phyloP scores from a whole-genome alignment of 2,329 filamentous ascomycete species.

The Sarocladium brachiariae region DNA sequence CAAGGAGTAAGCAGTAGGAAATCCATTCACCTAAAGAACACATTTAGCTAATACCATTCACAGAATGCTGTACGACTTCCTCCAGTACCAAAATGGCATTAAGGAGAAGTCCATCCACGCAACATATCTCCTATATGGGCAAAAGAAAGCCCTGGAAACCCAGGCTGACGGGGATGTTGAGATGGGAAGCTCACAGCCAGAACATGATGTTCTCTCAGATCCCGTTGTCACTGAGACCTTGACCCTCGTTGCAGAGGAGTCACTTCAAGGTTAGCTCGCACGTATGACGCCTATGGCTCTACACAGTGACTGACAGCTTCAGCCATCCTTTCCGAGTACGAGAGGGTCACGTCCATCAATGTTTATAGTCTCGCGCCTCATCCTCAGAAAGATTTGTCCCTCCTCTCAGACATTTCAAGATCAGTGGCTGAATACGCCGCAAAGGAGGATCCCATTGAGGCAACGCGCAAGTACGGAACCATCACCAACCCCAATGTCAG shows the following conservation, averaged over 20 bases:
- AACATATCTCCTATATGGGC: slow-evolving; percentile 82
- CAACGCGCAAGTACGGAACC: slow-evolving; percentile 59
- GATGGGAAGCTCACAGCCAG: slow-evolving; percentile 60
- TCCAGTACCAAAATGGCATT: slow-evolving; percentile 67
- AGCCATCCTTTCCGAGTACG: slow-evolving; percentile 64
- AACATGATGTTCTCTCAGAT: slow-evolving; percentile 37
- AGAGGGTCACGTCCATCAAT: slow-evolving; percentile 71
- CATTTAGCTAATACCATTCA: slow-evolving; percentile 67
- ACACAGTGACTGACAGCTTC: slow-evolving; percentile 4
- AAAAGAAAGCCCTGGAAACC: slow-evolving; percentile 37
- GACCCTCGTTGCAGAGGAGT: slow-evolving; percentile 64
- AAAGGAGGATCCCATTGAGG: slow-evolving; percentile 52
- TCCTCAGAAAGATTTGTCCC: slow-evolving; percentile 55
- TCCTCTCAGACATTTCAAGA: slow-evolving; percentile 62
- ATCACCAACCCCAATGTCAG: slow-evolving; percentile 67
- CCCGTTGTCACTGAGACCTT: slow-evolving; percentile 51
- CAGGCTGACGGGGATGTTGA: slow-evolving; percentile 58
- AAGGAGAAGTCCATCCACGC: slow-evolving; percentile 73
- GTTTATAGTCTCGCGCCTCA: slow-evolving; percentile 77
- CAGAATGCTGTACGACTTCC: slow-evolving; percentile 82
- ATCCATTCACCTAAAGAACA: slow-evolving; percentile 40
- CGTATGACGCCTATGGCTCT: background rate
- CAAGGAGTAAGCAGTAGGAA: slow-evolving; percentile 64
- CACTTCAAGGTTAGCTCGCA: slow-evolving; percentile 52
- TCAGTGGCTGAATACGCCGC: slow-evolving; percentile 51